Evolutionary conservation across 2,329 filamentous ascomycete species (phyloP), one percentile per base, ranked within the genome.

Genomic region (Penicillium hesseltinei): DNA sequence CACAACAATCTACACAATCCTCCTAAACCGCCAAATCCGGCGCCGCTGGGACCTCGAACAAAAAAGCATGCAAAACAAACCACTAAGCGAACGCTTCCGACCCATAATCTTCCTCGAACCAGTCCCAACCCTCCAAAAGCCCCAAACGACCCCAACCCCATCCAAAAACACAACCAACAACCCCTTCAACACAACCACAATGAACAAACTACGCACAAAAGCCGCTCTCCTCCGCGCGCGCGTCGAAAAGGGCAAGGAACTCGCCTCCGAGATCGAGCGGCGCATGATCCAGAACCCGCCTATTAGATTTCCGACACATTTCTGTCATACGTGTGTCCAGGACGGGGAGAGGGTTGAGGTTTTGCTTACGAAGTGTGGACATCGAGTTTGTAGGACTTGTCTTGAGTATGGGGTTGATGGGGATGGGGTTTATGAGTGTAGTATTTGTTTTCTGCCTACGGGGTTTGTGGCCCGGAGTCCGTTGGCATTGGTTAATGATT

Each of bases 221-320:
- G 57, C 58, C 3, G 51, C 44, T 2, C 59, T 65, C 1, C 61
- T 67, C 15, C 65, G 64, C 27, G 62, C 54, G 13, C 61, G 65
- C n/a, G 58, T 66, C 19, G 65, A 67, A 52, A 67, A 67, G 23
- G 64, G 65, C 23, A 67, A 67, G 40, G 65, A 67, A 54, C 61
- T 67, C 21, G 62, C 57, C 6, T 48, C 58, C 1, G 61, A 67
- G 35, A 67, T 66, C 21, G 62, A 67, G 33, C 62, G 64, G 5
- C 64, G 65, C 23, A 63, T 65, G 61, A 35, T 10, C 5, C 43
- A 59, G 17, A 2, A 21, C 4, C 59, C 62, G 1, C 9, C 7
- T 0, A 40, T 64, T 2, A 4, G 7, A 0, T 67, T 56, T 19
- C 65, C 65, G 1, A 65, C 65, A 19, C 65, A 67, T 45, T 67